Evolutionary conservation across 768 basidiomycete genomes (phyloP).

Genomic region (Tremella fuciformis): DNA sequence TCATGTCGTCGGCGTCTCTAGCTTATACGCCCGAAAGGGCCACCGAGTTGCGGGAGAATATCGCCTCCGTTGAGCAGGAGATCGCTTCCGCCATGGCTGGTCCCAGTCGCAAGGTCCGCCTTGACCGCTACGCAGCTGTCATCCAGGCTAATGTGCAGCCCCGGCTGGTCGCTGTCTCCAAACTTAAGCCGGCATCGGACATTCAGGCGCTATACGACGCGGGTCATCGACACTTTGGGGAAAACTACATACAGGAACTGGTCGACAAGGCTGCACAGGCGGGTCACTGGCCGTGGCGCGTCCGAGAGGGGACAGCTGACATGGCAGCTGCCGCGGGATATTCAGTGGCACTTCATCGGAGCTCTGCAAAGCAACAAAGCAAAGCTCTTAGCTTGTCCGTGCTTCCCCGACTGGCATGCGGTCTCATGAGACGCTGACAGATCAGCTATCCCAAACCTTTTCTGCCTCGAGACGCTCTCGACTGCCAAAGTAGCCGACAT

Average conservation of each 20-base stretch:
- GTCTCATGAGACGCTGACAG: background rate
- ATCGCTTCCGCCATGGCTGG: conserved; percentile 32
- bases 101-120: conserved; percentile 1
- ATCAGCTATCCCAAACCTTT: conserved; percentile 81
- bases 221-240: conserved; percentile 88
- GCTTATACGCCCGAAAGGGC: conserved; percentile 46
- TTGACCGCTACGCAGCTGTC: background rate
- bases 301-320: background rate
- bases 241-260: conserved; percentile 94
- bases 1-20: conserved; percentile 17
- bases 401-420: conserved; percentile 16
- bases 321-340: conserved; percentile 73
- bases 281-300: conserved; percentile 28
- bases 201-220: conserved; percentile 75
- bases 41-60: conserved; percentile 49
- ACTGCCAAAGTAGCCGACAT: conserved; percentile 75
- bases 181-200: conserved; percentile 85
- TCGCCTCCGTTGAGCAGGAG: conserved; percentile 41
- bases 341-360: conserved; percentile 97
- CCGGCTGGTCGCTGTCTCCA: conserved; percentile 82
- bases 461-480: conserved; percentile 79
- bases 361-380: conserved; percentile 90
- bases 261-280: conserved; percentile 77
- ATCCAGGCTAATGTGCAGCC: conserved; percentile 32
- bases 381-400: conserved; percentile 75